phyloP scores from a whole-genome alignment of 139 green algal genomes.

The Chlamydomonas eustigma region DNA sequence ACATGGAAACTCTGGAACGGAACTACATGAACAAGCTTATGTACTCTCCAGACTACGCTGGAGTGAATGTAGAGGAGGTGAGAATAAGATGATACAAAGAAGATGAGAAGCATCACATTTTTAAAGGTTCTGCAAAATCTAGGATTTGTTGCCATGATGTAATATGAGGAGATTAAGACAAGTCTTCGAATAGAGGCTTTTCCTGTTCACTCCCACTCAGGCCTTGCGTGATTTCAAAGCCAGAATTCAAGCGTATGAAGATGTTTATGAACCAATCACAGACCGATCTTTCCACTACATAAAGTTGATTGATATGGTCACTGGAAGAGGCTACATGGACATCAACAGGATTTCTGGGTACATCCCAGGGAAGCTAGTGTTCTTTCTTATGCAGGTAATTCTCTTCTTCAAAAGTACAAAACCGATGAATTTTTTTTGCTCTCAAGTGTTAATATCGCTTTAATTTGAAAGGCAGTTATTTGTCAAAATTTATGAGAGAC shows the following conservation, averaged over 20 bases:
- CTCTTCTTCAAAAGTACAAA: no score
- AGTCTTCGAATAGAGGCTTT: no score
- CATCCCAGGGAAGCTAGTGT: slow-evolving; percentile 91
- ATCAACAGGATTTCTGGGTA: slow-evolving; percentile 97
- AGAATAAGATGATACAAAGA: no score
- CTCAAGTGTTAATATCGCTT: no score
- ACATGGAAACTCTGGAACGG: slow-evolving; percentile 72
- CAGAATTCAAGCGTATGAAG: slow-evolving; percentile 56
- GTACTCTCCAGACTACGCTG: slow-evolving; percentile 74
- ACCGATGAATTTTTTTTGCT: no score
- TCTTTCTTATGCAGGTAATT: slow-evolving; percentile 94
- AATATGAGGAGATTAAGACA: no score
- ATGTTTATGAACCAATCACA: slow-evolving; percentile 88
- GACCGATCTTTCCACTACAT: slow-evolving; percentile 91
- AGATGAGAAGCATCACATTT: no score
- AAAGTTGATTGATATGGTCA: slow-evolving; percentile 88
- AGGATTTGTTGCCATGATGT: no score
- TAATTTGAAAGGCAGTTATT: no score
- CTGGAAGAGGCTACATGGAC: slow-evolving; percentile 64
- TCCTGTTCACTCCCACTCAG: no score
- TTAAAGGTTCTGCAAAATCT: no score
- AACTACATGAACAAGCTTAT: slow-evolving; percentile 86
- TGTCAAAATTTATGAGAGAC: no score
- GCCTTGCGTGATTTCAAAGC: slow-evolving; percentile 68
- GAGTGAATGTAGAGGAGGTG: slow-evolving; percentile 56